Base-by-base conservation (phyloP, 345 rosid species). In the Dipteronia sinensis region DNA sequence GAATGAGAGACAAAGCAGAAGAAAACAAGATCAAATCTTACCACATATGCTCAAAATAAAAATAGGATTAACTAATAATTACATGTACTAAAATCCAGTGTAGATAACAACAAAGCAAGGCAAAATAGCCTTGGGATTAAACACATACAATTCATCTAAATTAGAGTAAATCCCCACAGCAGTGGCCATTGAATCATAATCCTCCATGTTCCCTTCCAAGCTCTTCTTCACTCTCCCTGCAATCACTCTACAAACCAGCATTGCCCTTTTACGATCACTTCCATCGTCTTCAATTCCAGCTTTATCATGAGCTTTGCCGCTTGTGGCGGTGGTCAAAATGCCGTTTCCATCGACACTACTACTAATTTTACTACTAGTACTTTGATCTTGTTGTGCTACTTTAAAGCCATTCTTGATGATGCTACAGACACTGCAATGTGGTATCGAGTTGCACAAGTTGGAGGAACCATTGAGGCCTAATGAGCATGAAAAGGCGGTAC, bases 91-190 rank as follows among this genome's bases (percentile, higher is more conserved):
- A 71, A 86, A 82, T 6, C 93, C 89, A 23, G 85, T 69, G 22
- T 92, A 92, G 85, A 92, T 85, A 40, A 90, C 97, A 80, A 92
- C 94, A 87, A 92, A 92, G 78, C 94, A 92, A 81, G 97, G 97
- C 84, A 92, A 81, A 55, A 92, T 92, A 20, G 94, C 92, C 85
- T 64, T 89, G 3, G 87, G 87, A 74, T 92, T 88, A 65, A 88
- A 89, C 70, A 90, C 94, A 74, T 81, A 84, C 77, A 92, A 47
- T 82, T 92, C 97, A 72, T 90, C 97, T 69, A 90, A 77, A 71
- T 89, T 88, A 9, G 92, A 88, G 80, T 88, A 90, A 23, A 88
- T 76, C 69, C 90, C 94, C 40, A 73, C 79, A 1, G 78, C 92
- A 55, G 86, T 89, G 4, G 86, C 92, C 53, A 86, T 77, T 1